A percentile compares a stretch with the other conserved stretches of the same genome.
Conservation (phyloP, 495 filamentous ascomycete genomes). For the Aspergillus nidulans region DNA sequence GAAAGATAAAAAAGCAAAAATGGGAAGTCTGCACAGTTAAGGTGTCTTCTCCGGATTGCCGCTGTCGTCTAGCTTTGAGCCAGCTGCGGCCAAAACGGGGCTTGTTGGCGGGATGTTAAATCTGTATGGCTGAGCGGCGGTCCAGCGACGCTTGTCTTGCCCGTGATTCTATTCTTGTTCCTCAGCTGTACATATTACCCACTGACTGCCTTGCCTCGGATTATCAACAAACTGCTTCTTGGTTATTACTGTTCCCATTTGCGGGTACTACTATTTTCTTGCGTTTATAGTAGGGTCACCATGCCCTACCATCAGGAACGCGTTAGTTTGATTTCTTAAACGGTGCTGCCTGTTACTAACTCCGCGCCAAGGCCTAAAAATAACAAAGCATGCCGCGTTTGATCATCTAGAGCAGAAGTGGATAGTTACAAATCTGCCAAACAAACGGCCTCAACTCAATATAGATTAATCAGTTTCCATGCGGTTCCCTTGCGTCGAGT, state of each 20-base stretch:
- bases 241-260: too few relatives aligned
- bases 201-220: neutral
- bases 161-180: neutral
- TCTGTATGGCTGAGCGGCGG: conserved; percentile 11
- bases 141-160: neutral
- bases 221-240: neutral
- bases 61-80: conserved; percentile 2
- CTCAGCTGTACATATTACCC: neutral
- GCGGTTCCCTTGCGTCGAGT: conserved; percentile 28
- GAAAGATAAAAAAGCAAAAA: neutral
- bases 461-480: conserved; percentile 47
- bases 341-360: conserved; percentile 13
- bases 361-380: conserved; percentile 12
- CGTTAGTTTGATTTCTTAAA: neutral
- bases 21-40: neutral
- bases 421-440: conserved; percentile 2
- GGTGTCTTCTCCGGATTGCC: conserved; percentile 10
- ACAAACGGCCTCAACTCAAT: neutral
- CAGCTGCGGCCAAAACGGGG: conserved; percentile 14
- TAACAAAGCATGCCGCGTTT: conserved; percentile 13
- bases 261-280: too few relatives aligned
- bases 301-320: conserved; percentile 11
- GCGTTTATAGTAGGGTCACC: neutral
- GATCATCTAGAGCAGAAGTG: conserved; percentile 2
- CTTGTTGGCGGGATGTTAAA: conserved; percentile 3